phyloP scores from a whole-genome alignment of 208 protist species.

The Leishmania major region DNA sequence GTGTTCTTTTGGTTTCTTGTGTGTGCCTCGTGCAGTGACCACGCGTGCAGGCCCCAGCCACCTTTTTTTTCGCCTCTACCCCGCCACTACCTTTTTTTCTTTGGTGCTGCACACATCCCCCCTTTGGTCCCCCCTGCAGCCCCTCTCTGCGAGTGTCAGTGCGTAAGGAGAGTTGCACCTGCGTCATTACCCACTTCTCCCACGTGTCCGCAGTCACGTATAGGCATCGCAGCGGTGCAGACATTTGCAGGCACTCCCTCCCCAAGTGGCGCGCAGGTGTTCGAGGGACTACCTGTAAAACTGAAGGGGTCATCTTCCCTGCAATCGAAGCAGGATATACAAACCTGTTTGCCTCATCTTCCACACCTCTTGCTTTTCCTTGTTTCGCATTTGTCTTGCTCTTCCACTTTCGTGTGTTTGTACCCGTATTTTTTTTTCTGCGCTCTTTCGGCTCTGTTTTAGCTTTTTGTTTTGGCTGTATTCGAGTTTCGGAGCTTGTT shows the following conservation, averaged over 20 bases:
- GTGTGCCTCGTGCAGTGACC: not conserved
- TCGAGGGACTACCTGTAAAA: not conserved
- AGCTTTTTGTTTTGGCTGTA: not conserved
- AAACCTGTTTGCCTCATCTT: not conserved
- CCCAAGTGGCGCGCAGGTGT: not conserved
- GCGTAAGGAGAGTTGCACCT: not conserved
- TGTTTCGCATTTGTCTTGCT: not conserved
- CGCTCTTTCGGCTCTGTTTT: not conserved
- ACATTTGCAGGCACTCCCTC: not conserved
- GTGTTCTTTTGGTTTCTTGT: not conserved
- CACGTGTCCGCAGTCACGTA: not conserved
- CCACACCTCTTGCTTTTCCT: not conserved
- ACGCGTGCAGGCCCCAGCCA: not conserved
- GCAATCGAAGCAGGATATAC: constrained; percentile 1
- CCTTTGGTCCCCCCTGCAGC: not conserved
- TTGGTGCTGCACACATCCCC: not conserved
- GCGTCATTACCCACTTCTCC: not conserved
- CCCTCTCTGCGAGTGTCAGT: not conserved
- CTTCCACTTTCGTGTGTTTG: not conserved
- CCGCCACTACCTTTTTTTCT: not conserved
- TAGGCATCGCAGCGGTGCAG: not conserved
- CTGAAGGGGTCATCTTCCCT: not conserved
- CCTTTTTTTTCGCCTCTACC: not conserved
- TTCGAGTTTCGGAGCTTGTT: not conserved
- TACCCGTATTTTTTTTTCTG: not conserved